phyloP scores from a whole-genome alignment of 331 rosid genomes.

The Pyrus hybrid region DNA sequence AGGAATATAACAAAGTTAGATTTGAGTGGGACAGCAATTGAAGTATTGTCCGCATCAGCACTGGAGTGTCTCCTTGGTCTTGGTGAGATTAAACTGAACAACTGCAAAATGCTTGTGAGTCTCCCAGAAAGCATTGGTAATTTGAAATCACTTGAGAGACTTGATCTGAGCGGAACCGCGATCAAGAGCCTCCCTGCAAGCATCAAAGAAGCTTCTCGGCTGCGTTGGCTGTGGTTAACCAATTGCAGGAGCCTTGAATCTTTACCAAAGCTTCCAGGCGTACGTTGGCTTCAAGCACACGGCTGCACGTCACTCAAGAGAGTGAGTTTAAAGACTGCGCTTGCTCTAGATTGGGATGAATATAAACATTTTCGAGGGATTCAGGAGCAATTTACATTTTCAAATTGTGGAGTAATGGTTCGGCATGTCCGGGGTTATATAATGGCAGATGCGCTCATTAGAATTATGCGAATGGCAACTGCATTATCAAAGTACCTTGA shows the following conservation, averaged over 20 bases:
- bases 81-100: background rate
- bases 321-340: too few relatives aligned
- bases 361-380: too few relatives aligned
- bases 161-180: background rate
- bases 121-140: background rate
- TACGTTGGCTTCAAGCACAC: conserved; percentile 1
- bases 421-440: too few relatives aligned
- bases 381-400: too few relatives aligned
- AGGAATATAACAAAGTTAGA: background rate
- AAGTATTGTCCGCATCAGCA: background rate
- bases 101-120: background rate
- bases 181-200: conserved; percentile 19
- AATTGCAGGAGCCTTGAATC: conserved; percentile 20
- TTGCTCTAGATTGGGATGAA: too few relatives aligned
- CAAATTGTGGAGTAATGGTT: too few relatives aligned
- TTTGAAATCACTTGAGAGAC: background rate
- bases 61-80: background rate
- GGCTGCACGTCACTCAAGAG: conserved; percentile 14
- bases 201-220: conserved; percentile 19
- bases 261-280: conserved; percentile 13
- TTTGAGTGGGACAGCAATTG: background rate
- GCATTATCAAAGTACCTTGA: too few relatives aligned
- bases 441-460: too few relatives aligned
- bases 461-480: too few relatives aligned
- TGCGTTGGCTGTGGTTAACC: conserved; percentile 13